Base-by-base conservation (phyloP, 2,329 filamentous ascomycete species). In the Huntiella abstrusa region DNA sequence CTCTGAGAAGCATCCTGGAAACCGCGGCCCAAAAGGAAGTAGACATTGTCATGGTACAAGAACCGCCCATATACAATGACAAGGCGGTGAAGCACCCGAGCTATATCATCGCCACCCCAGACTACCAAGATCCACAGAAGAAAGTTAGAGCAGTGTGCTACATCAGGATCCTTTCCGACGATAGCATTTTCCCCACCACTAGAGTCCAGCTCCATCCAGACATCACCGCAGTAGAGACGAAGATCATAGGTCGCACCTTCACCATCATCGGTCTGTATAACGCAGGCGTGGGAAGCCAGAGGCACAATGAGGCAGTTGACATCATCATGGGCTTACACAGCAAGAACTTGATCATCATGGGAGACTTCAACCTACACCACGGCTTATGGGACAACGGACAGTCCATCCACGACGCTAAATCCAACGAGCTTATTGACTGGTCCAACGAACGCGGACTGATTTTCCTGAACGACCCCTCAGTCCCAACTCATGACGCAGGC, bases 31-130 rank as follows among this genome's bases (percentile, higher is more conserved):
- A 5, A 33, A n/a, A 13, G 6, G 28, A 12, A 34, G 17, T 33
- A 16, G 28, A 34, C 41, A 17, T 43, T 15, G 41, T 43, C 17
- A 28, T 43, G 11, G 13, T 43, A 12, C 17, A 43, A 43, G 41
- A 43, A 35, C 33, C 41, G 3, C 41, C 33, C 11, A 34, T 12
- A 12, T 34, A 2, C 5, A 5, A 15, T 6, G 13, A 12, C 28
- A 17, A 33, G 13, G 35, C 32, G 17, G n/a, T 13, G 12, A 1
- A 34, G 33, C 33, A 43, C 41, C 41, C 41, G 16, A 16, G 16
- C 16, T 16, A 16, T 16, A 16, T 16, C 16, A 16, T 16, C 16
- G 16, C 13, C 22, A 43, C 4, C 33, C 15, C 41, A 43, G 15
- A 10, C n/a, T 43, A 17, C 5, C 41, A 17, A 33, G 35, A 34